Conservation (phyloP, 108 stramenopile genomes). For the Seminavis robusta region DNA sequence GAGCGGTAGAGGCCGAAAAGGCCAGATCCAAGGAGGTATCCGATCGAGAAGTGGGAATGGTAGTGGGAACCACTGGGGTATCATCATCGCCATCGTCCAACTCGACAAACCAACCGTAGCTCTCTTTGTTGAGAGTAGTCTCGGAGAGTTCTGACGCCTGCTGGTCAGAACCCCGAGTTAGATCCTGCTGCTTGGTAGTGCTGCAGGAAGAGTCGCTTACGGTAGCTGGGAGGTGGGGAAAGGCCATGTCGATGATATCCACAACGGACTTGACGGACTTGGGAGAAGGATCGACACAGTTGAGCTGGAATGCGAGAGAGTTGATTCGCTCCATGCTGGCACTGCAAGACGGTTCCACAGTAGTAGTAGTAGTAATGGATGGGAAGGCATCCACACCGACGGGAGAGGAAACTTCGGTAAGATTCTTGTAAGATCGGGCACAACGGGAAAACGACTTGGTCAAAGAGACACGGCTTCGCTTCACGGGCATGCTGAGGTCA, state of each 20-base stretch:
- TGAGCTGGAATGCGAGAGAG: constrained; percentile 29
- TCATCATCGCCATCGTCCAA: constrained; percentile 20
- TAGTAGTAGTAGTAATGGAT: no score
- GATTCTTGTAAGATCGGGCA: constrained; percentile 6
- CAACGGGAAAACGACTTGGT: constrained; percentile 8
- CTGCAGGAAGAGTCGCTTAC: constrained; percentile 49
- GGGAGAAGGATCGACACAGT: constrained; percentile 14
- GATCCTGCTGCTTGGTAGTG: neutral
- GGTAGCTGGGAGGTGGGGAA: constrained; percentile 54
- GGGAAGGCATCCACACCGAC: no score
- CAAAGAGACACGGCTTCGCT: constrained; percentile 2
- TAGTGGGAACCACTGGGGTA: neutral
- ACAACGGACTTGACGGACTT: constrained; percentile 4
- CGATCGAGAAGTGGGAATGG: neutral
- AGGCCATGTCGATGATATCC: constrained; percentile 10
- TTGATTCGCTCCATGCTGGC: constrained; percentile 35
- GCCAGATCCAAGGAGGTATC: constrained; percentile 33
- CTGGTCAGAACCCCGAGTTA: constrained; percentile 44
- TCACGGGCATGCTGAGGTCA: neutral
- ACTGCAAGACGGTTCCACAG: constrained; percentile 20
- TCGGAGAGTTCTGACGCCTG: constrained; percentile 6
- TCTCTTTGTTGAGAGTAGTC: constrained; percentile 3
- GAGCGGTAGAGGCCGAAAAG: constrained; percentile 37
- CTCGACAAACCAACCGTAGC: constrained; percentile 58
- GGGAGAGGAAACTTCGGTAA: neutral